Conservation (phyloP, 768 basidiomycete species). For the Tremella mesenterica region DNA sequence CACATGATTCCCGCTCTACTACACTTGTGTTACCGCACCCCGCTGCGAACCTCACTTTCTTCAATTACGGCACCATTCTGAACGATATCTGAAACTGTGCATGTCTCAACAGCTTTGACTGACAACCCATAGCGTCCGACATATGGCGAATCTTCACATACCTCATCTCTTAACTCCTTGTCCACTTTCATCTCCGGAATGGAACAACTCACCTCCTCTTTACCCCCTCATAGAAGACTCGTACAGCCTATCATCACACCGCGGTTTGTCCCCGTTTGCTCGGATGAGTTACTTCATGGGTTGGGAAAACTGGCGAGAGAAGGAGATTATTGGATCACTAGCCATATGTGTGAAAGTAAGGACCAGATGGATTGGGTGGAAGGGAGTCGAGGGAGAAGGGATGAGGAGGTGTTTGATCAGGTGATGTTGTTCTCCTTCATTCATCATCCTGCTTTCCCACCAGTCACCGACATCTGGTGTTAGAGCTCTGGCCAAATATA, state of each 20-base stretch:
- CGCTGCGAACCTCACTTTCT: not conserved
- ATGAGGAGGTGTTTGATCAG: slow-evolving; percentile 66
- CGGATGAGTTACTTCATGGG: slow-evolving; percentile 58
- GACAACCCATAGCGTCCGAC: slow-evolving; percentile 53
- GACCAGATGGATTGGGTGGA: slow-evolving; percentile 69
- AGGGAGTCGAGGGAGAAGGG: slow-evolving; percentile 54
- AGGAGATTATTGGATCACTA: slow-evolving; percentile 57
- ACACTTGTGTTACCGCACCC: not conserved
- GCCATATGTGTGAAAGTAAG: slow-evolving; percentile 70
- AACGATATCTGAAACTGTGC: not conserved
- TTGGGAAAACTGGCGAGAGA: slow-evolving; percentile 54
- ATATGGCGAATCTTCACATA: slow-evolving; percentile 55
- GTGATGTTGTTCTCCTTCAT: slow-evolving; percentile 47
- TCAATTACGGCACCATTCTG: too few species aligned
- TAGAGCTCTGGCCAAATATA: too few species aligned
- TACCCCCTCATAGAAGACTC: slow-evolving; percentile 51
- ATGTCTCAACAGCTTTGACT: too few species aligned
- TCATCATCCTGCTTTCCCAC: too few species aligned
- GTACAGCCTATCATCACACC: slow-evolving; percentile 80
- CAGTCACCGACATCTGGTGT: too few species aligned
- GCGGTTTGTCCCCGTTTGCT: slow-evolving; percentile 82
- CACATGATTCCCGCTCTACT: not conserved
- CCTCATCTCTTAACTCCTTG: slow-evolving; percentile 52
- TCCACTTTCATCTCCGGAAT: slow-evolving; percentile 55
- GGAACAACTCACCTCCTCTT: slow-evolving; percentile 44